A percentile compares a stretch with the other conserved stretches of the same genome.
Conservation (phyloP, 139 green algal genomes). For the Tetratostichococcus sp. region DNA sequence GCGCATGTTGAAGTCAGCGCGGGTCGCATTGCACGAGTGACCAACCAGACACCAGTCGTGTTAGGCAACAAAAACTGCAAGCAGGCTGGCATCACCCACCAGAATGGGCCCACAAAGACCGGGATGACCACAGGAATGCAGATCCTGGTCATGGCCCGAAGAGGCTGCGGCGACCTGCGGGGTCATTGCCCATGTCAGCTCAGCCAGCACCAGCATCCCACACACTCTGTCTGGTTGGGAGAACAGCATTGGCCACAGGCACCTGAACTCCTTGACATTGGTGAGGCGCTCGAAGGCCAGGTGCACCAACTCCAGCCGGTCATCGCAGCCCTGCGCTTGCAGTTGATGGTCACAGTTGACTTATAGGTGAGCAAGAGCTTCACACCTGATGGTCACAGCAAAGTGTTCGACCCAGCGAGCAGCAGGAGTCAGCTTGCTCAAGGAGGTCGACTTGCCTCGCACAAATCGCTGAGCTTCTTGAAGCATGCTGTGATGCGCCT, state of each 20-base stretch:
- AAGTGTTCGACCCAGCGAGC: too few species aligned
- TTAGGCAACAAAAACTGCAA: too few species aligned
- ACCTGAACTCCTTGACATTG: conserved; percentile 54
- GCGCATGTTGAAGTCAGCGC: too few species aligned
- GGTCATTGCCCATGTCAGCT: neutral
- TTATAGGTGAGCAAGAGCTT: too few species aligned
- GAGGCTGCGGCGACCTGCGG: conserved; percentile 19
- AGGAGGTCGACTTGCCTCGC: conserved; percentile 7
- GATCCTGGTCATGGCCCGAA: conserved; percentile 24
- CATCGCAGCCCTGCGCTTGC: neutral
- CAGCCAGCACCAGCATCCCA: too few species aligned
- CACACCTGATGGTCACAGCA: too few species aligned
- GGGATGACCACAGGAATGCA: conserved; percentile 49
- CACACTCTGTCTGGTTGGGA: neutral
- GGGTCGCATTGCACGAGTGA: too few species aligned
- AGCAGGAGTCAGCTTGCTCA: neutral
- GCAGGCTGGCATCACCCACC: neutral
- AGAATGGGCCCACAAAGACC: conserved; percentile 60
- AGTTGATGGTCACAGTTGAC: too few species aligned
- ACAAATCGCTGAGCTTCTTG: conserved; percentile 15
- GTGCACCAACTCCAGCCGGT: conserved; percentile 17
- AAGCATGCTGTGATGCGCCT: conserved; percentile 19
- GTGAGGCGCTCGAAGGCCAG: conserved; percentile 37
- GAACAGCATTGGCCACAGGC: neutral
- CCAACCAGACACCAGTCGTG: too few species aligned